These are phyloP conservation scores for Aspergillus fumigatus DNA, from an alignment of 2,329 filamentous ascomycete genomes.

Conservation along the genomic window DNA sequence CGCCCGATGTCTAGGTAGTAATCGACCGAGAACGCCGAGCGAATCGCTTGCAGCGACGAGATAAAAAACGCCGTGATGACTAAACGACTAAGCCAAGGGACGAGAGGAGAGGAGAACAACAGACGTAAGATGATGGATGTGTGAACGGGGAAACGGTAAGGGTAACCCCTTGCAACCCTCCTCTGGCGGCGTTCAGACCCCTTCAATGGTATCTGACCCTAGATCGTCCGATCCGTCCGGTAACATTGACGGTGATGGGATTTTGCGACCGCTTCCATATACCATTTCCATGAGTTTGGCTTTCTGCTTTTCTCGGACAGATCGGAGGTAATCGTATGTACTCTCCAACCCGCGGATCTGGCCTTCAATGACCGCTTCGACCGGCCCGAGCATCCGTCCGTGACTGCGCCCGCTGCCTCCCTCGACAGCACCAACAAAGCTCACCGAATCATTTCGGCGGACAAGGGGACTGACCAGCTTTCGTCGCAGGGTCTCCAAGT, in stretches of 20 bases:
- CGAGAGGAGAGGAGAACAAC: not conserved
- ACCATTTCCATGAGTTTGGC: conserved; percentile 75
- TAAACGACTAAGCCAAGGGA: not conserved
- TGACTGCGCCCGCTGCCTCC: conserved; percentile 19
- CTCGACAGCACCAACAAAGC: conserved; percentile 29
- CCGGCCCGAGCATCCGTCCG: conserved; percentile 57
- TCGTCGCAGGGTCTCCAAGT: conserved; percentile 75
- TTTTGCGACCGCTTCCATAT: conserved; percentile 52
- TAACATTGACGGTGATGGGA: conserved; percentile 23
- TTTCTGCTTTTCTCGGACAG: conserved; percentile 74
- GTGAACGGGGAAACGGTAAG: not conserved
- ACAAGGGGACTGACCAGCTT: conserved; percentile 84
- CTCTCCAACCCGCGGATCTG: conserved; percentile 80
- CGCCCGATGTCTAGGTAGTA: not conserved
- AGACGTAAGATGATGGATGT: not conserved
- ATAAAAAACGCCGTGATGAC: not conserved
- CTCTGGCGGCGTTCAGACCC: conserved; percentile 6
- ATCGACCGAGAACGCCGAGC: not conserved
- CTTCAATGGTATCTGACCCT: conserved; percentile 12
- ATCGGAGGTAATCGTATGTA: conserved; percentile 72
- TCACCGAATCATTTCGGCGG: conserved; percentile 55
- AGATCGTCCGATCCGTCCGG: conserved; percentile 17
- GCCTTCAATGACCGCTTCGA: conserved; percentile 60
- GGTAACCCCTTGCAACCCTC: not conserved
- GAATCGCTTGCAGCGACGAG: not conserved